Conservation (phyloP, 352 stramenopile genomes). For the Pythium folliculosum region DNA sequence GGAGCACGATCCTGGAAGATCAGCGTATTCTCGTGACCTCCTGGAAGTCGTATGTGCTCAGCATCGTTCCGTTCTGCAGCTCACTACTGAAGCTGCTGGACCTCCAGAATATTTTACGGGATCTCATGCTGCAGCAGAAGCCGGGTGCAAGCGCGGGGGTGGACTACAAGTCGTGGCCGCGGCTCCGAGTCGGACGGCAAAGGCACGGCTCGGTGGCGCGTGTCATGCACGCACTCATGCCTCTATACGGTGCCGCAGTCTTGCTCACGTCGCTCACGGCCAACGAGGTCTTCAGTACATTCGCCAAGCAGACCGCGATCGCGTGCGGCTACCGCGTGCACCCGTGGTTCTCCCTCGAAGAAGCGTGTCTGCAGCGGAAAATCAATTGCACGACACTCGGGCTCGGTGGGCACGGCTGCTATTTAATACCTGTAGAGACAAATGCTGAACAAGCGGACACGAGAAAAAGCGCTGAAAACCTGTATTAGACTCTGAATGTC, state of each 20-base stretch:
- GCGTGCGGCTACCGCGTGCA: conserved; percentile 16
- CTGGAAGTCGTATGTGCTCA: conserved; percentile 5
- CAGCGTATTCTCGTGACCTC: conserved; percentile 17
- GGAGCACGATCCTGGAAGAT: not conserved
- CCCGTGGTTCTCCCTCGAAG: conserved; percentile 19
- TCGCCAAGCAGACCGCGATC: not conserved
- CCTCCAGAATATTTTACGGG: conserved; percentile 1
- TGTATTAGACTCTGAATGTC: no score
- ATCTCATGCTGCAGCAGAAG: not conserved
- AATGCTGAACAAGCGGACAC: no score
- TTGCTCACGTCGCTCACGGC: not conserved
- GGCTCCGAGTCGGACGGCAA: not conserved
- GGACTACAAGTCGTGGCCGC: not conserved
- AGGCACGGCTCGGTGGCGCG: not conserved
- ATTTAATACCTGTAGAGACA: no score
- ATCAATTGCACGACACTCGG: conserved; percentile 12
- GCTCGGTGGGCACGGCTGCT: not conserved
- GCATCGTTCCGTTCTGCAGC: conserved; percentile 18
- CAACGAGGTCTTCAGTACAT: not conserved
- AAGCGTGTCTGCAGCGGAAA: conserved; percentile 10
- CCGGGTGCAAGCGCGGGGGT: no score
- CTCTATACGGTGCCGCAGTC: not conserved
- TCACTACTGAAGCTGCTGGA: conserved; percentile 10
- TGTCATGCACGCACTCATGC: not conserved
- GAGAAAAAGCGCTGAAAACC: no score